Evolutionary conservation across 306 rosid species (phyloP).

Genomic region (Oemleria cerasiformis): DNA sequence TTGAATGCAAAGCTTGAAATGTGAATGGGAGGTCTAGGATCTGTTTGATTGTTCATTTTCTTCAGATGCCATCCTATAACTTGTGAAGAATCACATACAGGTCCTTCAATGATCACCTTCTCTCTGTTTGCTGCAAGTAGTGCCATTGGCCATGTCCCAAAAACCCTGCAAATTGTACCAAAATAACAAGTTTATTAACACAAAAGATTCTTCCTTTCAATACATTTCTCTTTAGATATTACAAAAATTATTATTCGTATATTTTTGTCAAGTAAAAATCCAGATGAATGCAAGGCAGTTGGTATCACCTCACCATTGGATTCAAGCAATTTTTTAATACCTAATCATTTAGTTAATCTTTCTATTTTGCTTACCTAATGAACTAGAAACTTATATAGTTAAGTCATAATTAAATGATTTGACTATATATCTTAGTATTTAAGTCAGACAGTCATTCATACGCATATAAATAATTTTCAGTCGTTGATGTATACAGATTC

Average conservation of each 20-base stretch:
- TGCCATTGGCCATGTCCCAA: conserved; percentile 95
- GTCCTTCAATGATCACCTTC: conserved; percentile 81
- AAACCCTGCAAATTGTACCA: conserved; percentile 47
- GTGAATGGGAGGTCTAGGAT: conserved; percentile 57
- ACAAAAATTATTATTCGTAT: not conserved
- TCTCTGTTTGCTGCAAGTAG: conserved; percentile 54
- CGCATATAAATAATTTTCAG: not conserved
- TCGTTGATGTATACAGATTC: not conserved
- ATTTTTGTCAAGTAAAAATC: not conserved
- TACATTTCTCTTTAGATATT: not conserved
- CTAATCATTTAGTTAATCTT: not conserved
- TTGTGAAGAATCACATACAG: conserved; percentile 82
- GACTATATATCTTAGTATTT: not conserved
- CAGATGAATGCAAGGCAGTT: not conserved
- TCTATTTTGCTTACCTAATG: not conserved
- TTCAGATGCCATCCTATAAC: conserved; percentile 89
- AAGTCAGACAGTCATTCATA: not conserved
- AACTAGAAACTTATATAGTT: not conserved
- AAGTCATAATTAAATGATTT: not conserved
- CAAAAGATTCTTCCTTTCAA: not conserved
- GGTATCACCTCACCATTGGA: conserved; percentile 3
- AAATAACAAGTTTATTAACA: not conserved
- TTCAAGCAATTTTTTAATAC: not conserved
- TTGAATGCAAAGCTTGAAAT: conserved; percentile 91
- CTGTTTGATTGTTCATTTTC: conserved; percentile 59